These are phyloP conservation scores for Skeletonema grethae DNA, from an alignment of 108 stramenopile species.

Conservation along the genomic window DNA sequence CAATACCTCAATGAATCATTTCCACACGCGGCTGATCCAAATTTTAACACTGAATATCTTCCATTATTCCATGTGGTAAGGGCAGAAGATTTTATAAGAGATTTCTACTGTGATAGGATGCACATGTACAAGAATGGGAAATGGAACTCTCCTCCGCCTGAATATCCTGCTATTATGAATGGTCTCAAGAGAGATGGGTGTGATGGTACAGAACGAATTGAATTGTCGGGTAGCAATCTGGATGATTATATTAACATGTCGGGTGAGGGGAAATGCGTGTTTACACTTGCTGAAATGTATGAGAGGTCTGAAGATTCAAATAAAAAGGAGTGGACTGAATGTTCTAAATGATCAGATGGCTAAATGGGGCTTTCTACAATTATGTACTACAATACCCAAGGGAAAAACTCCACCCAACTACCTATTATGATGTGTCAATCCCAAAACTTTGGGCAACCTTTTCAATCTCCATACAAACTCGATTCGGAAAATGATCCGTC, in stretches of 20 bases:
- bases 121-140: constrained; percentile 75
- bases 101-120: constrained; percentile 78
- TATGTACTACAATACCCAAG: no score
- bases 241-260: constrained; percentile 38
- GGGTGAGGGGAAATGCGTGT: constrained; percentile 8
- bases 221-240: constrained; percentile 25
- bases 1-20: constrained; percentile 62
- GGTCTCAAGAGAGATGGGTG: constrained; percentile 14
- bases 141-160: constrained; percentile 77
- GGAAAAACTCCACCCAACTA: neutral
- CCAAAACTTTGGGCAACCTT: constrained; percentile 53
- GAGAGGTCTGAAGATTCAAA: neutral
- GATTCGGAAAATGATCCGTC: constrained; percentile 90
- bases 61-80: constrained; percentile 75
- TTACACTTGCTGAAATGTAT: constrained; percentile 10
- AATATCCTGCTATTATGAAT: constrained; percentile 56
- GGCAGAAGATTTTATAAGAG: constrained; percentile 54
- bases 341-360: neutral
- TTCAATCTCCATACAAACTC: constrained; percentile 67
- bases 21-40: constrained; percentile 33
- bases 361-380: neutral
- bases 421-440: constrained; percentile 17
- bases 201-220: neutral
- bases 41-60: constrained; percentile 28
- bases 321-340: constrained; percentile 1